phyloP scores from a whole-genome alignment of 2,329 filamentous ascomycete species.

The Epichloe sylvatica region DNA sequence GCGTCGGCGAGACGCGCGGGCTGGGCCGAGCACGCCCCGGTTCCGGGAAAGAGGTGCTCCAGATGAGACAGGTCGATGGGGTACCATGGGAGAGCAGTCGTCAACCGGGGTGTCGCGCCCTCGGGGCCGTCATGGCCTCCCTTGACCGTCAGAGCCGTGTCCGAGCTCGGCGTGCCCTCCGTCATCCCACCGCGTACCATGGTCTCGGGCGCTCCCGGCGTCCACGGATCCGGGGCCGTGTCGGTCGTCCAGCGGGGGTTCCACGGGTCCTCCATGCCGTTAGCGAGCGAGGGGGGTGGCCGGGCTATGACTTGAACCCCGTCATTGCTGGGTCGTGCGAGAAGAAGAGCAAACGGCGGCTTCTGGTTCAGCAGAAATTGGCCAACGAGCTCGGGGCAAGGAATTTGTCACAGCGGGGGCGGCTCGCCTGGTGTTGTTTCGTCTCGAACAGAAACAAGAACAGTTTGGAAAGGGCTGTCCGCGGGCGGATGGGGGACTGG shows the following conservation, averaged over 20 bases:
- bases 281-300: neutral
- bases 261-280: conserved; percentile 49
- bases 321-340: neutral
- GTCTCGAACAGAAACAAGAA: too few species aligned
- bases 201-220: conserved; percentile 4
- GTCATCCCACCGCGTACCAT: conserved; percentile 1
- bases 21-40: conserved; percentile 12
- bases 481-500: too few species aligned
- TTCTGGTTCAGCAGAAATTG: neutral
- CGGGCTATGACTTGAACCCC: neutral
- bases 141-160: neutral
- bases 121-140: neutral
- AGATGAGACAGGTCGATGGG: conserved; percentile 22
- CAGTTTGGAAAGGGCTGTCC: too few species aligned
- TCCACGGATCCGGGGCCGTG: conserved; percentile 13
- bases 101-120: neutral
- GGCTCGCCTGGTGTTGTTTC: too few species aligned
- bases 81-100: conserved; percentile 11
- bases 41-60: conserved; percentile 19
- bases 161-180: conserved; percentile 1
- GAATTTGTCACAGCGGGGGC: too few species aligned
- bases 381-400: too few species aligned
- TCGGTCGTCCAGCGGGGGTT: conserved; percentile 41
- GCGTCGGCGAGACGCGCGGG: conserved; percentile 29
- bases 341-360: neutral